A percentile compares a stretch with the other conserved stretches of the same genome.
Conservation (phyloP, 768 basidiomycete genomes). For the Paxillus involutus region DNA sequence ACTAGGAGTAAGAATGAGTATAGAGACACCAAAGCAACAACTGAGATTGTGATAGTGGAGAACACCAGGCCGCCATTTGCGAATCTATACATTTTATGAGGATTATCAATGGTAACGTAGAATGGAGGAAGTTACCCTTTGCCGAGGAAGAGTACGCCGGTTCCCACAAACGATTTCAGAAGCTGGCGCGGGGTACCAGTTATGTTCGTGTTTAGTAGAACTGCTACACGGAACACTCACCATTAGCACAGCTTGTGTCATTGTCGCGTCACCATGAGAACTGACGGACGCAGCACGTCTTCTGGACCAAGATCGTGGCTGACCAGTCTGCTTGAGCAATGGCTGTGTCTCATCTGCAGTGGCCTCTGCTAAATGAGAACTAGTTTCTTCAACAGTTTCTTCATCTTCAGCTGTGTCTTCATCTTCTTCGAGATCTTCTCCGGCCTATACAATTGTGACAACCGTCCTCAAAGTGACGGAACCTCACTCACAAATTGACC, state of each 20-base stretch:
- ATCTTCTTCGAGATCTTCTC: conserved; percentile 90
- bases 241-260: conserved; percentile 92
- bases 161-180: conserved; percentile 92
- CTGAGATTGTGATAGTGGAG: conserved; percentile 71
- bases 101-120: background rate
- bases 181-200: conserved; percentile 46
- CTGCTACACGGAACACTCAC: conserved; percentile 39
- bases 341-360: conserved; percentile 53
- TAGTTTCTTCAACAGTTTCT: conserved; percentile 38
- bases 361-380: conserved; percentile 3
- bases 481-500: conserved; percentile 85
- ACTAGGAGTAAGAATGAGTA: conserved; percentile 94
- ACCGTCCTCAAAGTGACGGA: background rate
- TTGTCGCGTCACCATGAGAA: conserved; percentile 81
- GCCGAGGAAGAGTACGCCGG: conserved; percentile 93
- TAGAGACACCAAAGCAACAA: conserved; percentile 84
- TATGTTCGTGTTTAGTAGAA: background rate
- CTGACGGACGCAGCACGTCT: conserved; percentile 57
- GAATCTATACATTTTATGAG: conserved; percentile 54
- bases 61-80: conserved; percentile 95
- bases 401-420: conserved; percentile 58
- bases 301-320: conserved; percentile 54
- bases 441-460: conserved; percentile 54
- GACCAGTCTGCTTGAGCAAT: conserved; percentile 41
- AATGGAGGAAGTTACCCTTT: conserved; percentile 60